phyloP scores from a whole-genome alignment of 805 yeast genomes.

The Pichia eremophila region DNA sequence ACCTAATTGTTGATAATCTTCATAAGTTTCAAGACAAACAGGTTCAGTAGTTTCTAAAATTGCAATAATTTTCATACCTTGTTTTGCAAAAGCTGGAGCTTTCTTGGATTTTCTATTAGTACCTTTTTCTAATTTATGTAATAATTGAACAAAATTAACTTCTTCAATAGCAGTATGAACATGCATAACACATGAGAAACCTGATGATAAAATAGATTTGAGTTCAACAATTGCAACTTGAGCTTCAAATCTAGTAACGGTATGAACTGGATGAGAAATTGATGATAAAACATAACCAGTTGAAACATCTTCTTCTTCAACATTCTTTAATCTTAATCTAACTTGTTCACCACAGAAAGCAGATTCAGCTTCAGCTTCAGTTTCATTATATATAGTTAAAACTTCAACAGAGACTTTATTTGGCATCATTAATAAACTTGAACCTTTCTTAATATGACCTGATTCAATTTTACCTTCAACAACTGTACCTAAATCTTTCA shows the following conservation, averaged over 20 bases:
- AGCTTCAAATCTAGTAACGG: conserved; percentile 87
- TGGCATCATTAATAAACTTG: conserved; percentile 81
- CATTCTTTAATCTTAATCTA: conserved; percentile 83
- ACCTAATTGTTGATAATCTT: conserved; percentile 91
- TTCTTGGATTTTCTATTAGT: conserved; percentile 93
- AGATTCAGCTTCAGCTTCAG: conserved; percentile 84
- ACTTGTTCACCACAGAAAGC: conserved; percentile 98
- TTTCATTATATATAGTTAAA: conserved; percentile 81
- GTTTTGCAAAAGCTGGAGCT: conserved; percentile 96
- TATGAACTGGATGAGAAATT: conserved; percentile 77
- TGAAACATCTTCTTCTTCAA: conserved; percentile 93
- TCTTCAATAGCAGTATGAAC: conserved; percentile 98
- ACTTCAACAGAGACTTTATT: conserved; percentile 79
- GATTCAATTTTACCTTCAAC: conserved; percentile 98
- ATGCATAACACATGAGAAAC: conserved; percentile 97
- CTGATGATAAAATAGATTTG: conserved; percentile 87
- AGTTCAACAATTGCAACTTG: conserved; percentile 95
- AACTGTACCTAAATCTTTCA: conserved; percentile 94
- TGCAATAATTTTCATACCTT: conserved; percentile 98
- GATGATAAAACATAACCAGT: conserved; percentile 90
- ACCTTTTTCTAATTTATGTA: conserved; percentile 93
- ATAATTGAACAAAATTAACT: conserved; percentile 67
- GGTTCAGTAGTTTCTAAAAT: conserved; percentile 77
- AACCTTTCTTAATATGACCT: conserved; percentile 81
- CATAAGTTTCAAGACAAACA: conserved; percentile 88